Evolutionary conservation across 2,329 filamentous ascomycete species (phyloP).

Genomic region (Pseudogymnoascus sp.): DNA sequence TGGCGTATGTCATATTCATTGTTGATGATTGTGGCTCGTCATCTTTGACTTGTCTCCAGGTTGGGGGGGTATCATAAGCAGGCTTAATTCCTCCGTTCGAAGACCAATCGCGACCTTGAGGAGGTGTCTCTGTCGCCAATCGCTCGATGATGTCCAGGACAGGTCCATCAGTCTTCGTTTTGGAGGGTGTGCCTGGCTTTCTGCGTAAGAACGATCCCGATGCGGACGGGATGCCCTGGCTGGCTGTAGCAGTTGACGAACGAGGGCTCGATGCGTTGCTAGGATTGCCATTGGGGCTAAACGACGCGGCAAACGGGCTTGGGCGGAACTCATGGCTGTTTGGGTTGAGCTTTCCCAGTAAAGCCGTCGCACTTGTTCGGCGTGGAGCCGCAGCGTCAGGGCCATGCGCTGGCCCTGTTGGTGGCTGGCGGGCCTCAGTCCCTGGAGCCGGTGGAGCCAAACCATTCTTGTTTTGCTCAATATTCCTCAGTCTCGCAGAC

Average conservation of each 20-base stretch:
- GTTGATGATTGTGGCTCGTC: conserved; percentile 64
- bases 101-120: conserved; percentile 56
- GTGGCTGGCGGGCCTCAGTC: conserved; percentile 63
- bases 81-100: conserved; percentile 77
- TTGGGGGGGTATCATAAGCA: conserved; percentile 76
- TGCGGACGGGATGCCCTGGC: conserved; percentile 30
- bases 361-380: conserved; percentile 45
- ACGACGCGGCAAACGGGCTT: conserved; percentile 70
- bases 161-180: conserved; percentile 46
- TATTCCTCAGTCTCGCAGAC: conserved; percentile 21
- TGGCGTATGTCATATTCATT: conserved; percentile 61
- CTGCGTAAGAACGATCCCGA: conserved; percentile 54
- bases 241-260: conserved; percentile 37
- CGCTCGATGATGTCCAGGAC: conserved; percentile 57
- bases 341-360: conserved; percentile 54
- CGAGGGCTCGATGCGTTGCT: conserved; percentile 68
- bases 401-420: conserved; percentile 62
- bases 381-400: conserved; percentile 47
- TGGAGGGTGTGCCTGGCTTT: conserved; percentile 57
- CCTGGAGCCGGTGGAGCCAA: conserved; percentile 33
- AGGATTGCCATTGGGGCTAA: conserved; percentile 60
- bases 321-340: conserved; percentile 76
- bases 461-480: conserved; percentile 18
- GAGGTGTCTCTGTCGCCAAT: conserved; percentile 47
- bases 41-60: conserved; percentile 67